A percentile compares a stretch with the other conserved stretches of the same genome.
phyloP scores from a whole-genome alignment of 2,329 filamentous ascomycete species.

The Botrytis tulipae region DNA sequence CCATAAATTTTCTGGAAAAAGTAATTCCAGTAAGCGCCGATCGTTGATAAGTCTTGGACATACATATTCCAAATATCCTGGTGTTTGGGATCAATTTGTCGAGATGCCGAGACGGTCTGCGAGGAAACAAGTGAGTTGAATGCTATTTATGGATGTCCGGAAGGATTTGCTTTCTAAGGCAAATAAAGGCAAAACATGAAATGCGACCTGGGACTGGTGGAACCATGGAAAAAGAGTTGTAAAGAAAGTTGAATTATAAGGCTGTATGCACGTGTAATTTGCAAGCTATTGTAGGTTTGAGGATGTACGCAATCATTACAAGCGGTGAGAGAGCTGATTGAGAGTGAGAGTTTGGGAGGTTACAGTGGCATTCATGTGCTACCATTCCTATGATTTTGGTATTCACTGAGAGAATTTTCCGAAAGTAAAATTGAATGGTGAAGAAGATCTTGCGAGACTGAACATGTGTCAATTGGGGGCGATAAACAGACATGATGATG shows the following conservation, averaged over 20 bases:
- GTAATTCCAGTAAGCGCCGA: background rate
- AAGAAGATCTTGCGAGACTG: background rate
- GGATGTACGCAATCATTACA: background rate
- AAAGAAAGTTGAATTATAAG: background rate
- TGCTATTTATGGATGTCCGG: constrained; percentile 10
- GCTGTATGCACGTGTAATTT: background rate
- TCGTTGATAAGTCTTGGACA: background rate
- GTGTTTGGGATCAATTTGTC: background rate
- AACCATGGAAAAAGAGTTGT: background rate
- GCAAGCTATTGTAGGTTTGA: background rate
- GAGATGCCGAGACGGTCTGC: background rate
- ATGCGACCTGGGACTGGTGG: background rate
- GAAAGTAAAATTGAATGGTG: background rate
- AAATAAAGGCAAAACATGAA: background rate
- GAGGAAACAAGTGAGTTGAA: background rate
- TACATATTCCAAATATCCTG: background rate
- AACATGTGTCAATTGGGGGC: constrained; percentile 5
- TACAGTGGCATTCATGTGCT: background rate
- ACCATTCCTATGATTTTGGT: background rate
- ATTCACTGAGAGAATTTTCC: background rate
- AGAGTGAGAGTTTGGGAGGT: background rate
- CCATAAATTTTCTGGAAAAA: background rate
- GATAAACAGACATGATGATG: constrained; percentile 10
- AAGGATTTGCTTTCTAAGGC: background rate
- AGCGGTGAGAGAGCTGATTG: background rate